phyloP scores from a whole-genome alignment of 2,329 filamentous ascomycete genomes.

The Neopestalotiopsis sp. region DNA sequence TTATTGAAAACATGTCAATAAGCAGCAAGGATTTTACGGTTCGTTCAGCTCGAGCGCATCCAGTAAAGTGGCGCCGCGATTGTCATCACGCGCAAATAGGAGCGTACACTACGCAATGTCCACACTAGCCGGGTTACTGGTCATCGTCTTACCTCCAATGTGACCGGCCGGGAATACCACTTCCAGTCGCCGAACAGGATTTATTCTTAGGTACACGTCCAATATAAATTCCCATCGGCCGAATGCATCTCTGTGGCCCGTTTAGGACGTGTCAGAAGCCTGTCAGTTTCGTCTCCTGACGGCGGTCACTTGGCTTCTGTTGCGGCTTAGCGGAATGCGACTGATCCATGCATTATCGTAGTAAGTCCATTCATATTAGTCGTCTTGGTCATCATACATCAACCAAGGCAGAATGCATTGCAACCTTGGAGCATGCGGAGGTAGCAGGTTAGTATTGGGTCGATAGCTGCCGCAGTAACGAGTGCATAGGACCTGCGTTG shows the following conservation, averaged over 20 bases:
- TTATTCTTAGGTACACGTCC: neutral
- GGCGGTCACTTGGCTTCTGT: neutral
- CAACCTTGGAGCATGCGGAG: neutral
- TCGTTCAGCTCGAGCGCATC: neutral
- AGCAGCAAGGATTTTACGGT: neutral
- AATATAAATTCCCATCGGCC: neutral
- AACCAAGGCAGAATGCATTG: neutral
- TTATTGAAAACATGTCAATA: neutral
- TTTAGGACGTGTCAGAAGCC: neutral
- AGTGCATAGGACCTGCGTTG: conserved; percentile 1
- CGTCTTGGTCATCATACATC: neutral
- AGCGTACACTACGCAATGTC: neutral
- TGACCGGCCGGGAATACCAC: neutral
- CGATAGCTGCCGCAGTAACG: neutral
- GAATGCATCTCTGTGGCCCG: neutral
- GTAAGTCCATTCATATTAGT: neutral
- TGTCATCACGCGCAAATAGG: neutral
- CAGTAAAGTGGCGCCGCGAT: neutral
- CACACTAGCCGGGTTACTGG: neutral
- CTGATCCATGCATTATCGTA: neutral
- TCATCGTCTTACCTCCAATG: neutral
- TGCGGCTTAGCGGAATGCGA: conserved; percentile 6
- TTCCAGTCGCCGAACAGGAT: neutral
- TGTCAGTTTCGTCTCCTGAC: neutral
- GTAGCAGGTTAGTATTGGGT: neutral